These are phyloP conservation scores for Sporothrix humicola DNA, from an alignment of 2,329 filamentous ascomycete genomes.

Conservation along the genomic window DNA sequence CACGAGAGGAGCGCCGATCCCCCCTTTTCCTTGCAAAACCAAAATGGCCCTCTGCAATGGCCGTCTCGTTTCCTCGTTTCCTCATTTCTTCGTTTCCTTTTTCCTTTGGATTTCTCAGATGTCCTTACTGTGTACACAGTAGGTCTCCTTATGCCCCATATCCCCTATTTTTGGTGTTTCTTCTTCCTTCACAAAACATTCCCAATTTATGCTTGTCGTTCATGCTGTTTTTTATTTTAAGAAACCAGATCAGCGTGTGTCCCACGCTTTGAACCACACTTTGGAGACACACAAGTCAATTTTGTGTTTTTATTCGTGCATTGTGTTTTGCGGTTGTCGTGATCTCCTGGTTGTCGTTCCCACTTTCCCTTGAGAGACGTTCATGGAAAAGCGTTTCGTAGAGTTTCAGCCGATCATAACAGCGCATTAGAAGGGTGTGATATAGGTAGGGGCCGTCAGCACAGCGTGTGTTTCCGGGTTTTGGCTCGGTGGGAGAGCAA, in stretches of 20 bases:
- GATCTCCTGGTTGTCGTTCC: constrained; percentile 26
- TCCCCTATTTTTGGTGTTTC: not conserved
- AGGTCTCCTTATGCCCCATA: not conserved
- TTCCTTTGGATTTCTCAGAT: too few relatives aligned
- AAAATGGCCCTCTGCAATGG: not conserved
- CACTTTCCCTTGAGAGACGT: not conserved
- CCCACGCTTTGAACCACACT: not conserved
- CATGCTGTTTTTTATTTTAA: constrained; percentile 20
- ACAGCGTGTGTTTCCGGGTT: not conserved
- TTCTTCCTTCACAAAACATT: not conserved
- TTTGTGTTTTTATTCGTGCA: not conserved
- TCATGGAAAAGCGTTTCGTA: constrained; percentile 24
- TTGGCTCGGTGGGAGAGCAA: not conserved
- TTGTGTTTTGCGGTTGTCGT: not conserved
- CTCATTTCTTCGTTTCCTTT: too few relatives aligned
- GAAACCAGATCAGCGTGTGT: constrained; percentile 8
- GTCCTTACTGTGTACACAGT: too few relatives aligned
- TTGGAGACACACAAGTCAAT: not conserved
- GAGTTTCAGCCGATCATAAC: constrained; percentile 31
- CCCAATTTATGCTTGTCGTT: not conserved
- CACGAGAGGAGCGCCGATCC: constrained; percentile 5
- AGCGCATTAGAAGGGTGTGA: not conserved
- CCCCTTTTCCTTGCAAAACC: not conserved
- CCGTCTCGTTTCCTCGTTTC: not conserved
- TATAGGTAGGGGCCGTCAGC: not conserved